These are phyloP conservation scores for Plantago major DNA, from an alignment of 257 asterid genomes.

Conservation along the genomic window DNA sequence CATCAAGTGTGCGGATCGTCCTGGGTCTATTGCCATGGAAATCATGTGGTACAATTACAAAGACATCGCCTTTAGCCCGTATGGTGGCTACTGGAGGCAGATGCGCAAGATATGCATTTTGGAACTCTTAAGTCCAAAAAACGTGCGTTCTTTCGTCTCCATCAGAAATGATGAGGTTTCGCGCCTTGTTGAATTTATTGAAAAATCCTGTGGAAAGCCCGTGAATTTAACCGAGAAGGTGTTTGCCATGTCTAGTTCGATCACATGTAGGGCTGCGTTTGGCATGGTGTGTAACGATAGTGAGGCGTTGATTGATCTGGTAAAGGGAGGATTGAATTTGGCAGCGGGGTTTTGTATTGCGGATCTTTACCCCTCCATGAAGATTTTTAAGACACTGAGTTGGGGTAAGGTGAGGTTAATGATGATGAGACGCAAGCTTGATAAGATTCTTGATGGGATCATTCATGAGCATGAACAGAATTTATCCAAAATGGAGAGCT, in stretches of 20 bases:
- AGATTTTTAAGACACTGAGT: slow-evolving; percentile 12
- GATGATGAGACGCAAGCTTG: slow-evolving; percentile 24
- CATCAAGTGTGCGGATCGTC: slow-evolving; percentile 30
- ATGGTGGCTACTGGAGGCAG: slow-evolving; percentile 25
- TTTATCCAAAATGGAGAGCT: not conserved
- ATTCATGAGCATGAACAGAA: slow-evolving; percentile 25
- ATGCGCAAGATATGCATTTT: slow-evolving; percentile 17
- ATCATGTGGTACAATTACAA: slow-evolving; percentile 26
- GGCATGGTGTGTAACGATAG: slow-evolving; percentile 19
- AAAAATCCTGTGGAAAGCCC: not conserved
- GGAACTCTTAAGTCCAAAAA: slow-evolving; percentile 15
- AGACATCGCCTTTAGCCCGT: slow-evolving; percentile 23
- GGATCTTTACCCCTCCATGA: slow-evolving; percentile 18
- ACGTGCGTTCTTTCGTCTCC: slow-evolving; percentile 19
- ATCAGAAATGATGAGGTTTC: slow-evolving; percentile 19
- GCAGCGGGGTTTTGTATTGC: slow-evolving; percentile 9
- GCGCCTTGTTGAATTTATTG: slow-evolving; percentile 6
- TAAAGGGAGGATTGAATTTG: slow-evolving; percentile 13
- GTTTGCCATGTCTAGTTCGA: slow-evolving; percentile 4
- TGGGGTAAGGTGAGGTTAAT: slow-evolving; percentile 25
- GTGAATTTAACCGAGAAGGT: slow-evolving; percentile 18
- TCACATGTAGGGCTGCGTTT: slow-evolving; percentile 22
- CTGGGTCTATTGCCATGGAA: slow-evolving; percentile 23
- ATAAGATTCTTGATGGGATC: slow-evolving; percentile 28
- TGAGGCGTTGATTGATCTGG: slow-evolving; percentile 11